These are phyloP conservation scores for Nemania sp. DNA, from an alignment of 2,329 filamentous ascomycete genomes.

Conservation along the genomic window DNA sequence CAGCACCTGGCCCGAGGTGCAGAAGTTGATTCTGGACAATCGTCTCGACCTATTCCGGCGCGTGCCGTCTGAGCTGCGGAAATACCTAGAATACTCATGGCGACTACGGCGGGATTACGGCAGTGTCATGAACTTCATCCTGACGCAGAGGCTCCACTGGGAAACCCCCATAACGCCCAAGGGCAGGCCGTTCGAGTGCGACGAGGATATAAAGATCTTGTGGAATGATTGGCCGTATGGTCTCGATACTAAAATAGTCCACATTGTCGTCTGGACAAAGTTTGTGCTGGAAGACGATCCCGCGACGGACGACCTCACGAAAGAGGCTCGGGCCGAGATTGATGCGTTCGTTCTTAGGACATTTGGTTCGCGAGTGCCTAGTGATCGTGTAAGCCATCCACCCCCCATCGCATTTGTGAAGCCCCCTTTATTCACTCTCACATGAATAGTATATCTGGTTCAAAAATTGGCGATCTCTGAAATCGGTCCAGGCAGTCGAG, in stretches of 20 bases:
- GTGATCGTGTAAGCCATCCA: constrained; percentile 55
- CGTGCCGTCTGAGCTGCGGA: constrained; percentile 74
- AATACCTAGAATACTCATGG: constrained; percentile 73
- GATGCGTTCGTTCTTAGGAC: constrained; percentile 69
- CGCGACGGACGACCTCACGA: constrained; percentile 68
- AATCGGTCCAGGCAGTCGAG: constrained; percentile 84
- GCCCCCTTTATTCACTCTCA: constrained; percentile 1
- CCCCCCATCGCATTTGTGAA: background rate
- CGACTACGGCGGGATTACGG: constrained; percentile 69
- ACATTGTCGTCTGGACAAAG: constrained; percentile 93
- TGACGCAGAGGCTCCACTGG: constrained; percentile 74
- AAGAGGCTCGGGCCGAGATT: constrained; percentile 65
- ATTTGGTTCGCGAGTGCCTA: constrained; percentile 61
- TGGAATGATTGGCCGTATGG: constrained; percentile 96
- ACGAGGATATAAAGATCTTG: constrained; percentile 71
- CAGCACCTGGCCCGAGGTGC: constrained; percentile 72
- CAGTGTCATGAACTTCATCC: constrained; percentile 76
- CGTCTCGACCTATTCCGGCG: constrained; percentile 77
- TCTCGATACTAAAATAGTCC: constrained; percentile 75
- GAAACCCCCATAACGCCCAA: constrained; percentile 44
- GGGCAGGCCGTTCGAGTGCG: constrained; percentile 49
- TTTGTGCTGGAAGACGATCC: constrained; percentile 75
- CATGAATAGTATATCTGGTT: constrained; percentile 67
- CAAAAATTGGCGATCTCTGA: constrained; percentile 85
- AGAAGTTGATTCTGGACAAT: constrained; percentile 65